Evolutionary conservation across 2,329 filamentous ascomycete species (phyloP).

Genomic region (Ophiosphaerella herpotricha): DNA sequence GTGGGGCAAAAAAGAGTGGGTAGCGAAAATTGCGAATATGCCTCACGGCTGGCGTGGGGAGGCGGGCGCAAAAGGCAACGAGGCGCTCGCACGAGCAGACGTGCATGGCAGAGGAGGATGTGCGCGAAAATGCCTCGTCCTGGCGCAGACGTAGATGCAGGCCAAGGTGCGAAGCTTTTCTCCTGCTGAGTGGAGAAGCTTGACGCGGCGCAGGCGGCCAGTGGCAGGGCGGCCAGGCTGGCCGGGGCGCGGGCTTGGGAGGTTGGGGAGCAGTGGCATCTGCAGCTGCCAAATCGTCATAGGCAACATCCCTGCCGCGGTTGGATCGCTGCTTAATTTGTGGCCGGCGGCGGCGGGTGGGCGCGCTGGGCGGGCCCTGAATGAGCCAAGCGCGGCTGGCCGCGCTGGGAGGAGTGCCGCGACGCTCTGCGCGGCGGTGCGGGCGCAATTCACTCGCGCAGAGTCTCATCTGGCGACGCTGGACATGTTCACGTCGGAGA

Average conservation of each 20-base stretch:
- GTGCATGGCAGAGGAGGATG: background rate
- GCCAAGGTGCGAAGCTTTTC: constrained; percentile 20
- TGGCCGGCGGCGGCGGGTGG: constrained; percentile 7
- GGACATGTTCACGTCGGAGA: too few species aligned
- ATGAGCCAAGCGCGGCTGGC: too few species aligned
- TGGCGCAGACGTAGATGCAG: constrained; percentile 1
- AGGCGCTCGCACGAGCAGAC: constrained; percentile 1
- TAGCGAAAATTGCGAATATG: constrained; percentile 23
- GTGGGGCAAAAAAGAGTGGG: constrained; percentile 15
- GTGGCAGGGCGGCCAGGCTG: background rate
- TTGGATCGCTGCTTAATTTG: constrained; percentile 20
- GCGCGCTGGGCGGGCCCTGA: background rate
- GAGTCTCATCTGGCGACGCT: too few species aligned
- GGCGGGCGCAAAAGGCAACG: background rate
- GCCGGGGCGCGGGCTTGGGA: background rate
- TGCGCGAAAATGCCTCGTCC: constrained; percentile 16
- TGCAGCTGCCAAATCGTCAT: constrained; percentile 10
- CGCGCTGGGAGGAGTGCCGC: too few species aligned
- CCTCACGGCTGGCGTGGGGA: constrained; percentile 11
- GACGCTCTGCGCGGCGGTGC: too few species aligned
- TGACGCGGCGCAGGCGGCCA: constrained; percentile 10
- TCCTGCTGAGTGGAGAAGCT: constrained; percentile 23
- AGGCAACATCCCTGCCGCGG: constrained; percentile 13
- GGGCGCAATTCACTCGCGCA: too few species aligned
- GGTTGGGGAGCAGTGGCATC: too few species aligned